Evolutionary conservation across 345 rosid species (phyloP), one percentile per base, ranked within the genome.

Genomic region (Hibiscus trionum): DNA sequence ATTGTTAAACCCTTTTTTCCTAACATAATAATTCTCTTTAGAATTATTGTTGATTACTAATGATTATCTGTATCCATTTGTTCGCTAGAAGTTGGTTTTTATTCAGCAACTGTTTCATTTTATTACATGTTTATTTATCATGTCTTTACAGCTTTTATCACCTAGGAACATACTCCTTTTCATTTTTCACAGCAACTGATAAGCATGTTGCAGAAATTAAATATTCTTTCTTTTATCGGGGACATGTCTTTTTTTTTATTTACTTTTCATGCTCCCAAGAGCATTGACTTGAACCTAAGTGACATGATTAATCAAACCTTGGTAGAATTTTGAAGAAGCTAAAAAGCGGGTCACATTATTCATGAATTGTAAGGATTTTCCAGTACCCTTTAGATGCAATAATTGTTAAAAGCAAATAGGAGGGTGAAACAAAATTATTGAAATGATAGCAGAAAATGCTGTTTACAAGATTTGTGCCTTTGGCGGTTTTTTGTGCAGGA

Each of bases 401-500:
- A 16, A 68, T 29, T 50, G 19, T 29, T 49, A 66, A 6, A 66
- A 46, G 71, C 16, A 49, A 68, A 11, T 50, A 29, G 26, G 2
- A 50, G 37, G 7, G 11, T 10, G 14, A 56, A 58, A 66, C 62
- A 49, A 59, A 72, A 0, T 16, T 17, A 11, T 14, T 46, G 31
- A 63, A 35, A 8, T 16, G 49, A 42, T 17, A 33, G 56, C 56
- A 14, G 56, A 5, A 1, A 59, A 6, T 39, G 16, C 15, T 42
- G 55, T 70, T 71, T 5, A 42, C 33, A 14, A 21, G 14, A 31
- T 35, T 29, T 46, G 64, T 61, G 64, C 69, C 19, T 4, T 65
- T n/a, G 14, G 10, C 46, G 24, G 46, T 49, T 56, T 57, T 37
- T 71, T 72, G 26, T 82, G 78, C 72, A 94, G 98, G 98, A 90